phyloP scores from a whole-genome alignment of 2,329 filamentous ascomycete species.

The Penicillium sp. region DNA sequence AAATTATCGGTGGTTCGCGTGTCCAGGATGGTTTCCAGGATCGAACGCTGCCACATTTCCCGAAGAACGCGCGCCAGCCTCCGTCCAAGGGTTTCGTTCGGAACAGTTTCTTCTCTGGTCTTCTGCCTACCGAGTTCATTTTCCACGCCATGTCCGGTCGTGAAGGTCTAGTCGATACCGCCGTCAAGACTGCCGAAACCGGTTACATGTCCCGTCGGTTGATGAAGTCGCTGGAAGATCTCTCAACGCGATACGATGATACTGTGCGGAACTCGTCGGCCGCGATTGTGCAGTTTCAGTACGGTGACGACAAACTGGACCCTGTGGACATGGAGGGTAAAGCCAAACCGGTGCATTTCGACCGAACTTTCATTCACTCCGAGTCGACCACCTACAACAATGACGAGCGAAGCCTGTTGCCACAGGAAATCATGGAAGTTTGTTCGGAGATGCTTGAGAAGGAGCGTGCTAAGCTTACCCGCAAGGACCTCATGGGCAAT shows the following conservation, averaged over 20 bases:
- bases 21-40: constrained; percentile 97
- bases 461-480: constrained; percentile 66
- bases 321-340: constrained; percentile 97
- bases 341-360: constrained; percentile 88
- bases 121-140: constrained; percentile 88
- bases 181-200: constrained; percentile 97
- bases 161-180: constrained; percentile 98
- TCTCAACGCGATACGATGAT: constrained; percentile 90
- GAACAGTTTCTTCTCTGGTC: constrained; percentile 94
- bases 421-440: constrained; percentile 70
- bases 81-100: constrained; percentile 94
- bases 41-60: constrained; percentile 89
- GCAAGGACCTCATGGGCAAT: constrained; percentile 63
- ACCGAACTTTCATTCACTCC: constrained; percentile 82
- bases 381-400: constrained; percentile 79
- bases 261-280: constrained; percentile 90
- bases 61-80: constrained; percentile 89
- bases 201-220: constrained; percentile 98
- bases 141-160: constrained; percentile 98
- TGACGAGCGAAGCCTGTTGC: constrained; percentile 69
- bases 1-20: constrained; percentile 93
- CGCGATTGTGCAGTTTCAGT: constrained; percentile 93
- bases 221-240: constrained; percentile 97
- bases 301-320: constrained; percentile 92
- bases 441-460: constrained; percentile 68